Percentiles rank a stretch among this genome's conserved stretches.
These are phyloP conservation scores for Bauhinia variegata DNA, from an alignment of 306 rosid species.

Conservation along the genomic window DNA sequence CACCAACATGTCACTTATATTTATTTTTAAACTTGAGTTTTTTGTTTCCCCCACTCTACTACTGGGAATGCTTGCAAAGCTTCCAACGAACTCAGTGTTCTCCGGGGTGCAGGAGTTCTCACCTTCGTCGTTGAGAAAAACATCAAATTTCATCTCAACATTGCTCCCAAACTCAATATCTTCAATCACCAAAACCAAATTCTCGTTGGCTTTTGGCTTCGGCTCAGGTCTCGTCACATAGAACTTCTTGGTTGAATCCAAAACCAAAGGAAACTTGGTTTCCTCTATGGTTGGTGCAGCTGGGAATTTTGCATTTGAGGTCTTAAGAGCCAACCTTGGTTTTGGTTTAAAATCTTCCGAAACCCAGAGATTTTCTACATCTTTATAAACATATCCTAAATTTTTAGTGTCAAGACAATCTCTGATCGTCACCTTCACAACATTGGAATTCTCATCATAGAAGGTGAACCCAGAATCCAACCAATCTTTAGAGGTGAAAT, in stretches of 20 bases:
- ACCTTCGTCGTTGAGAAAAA: constrained; percentile 34
- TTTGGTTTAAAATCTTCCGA: background rate
- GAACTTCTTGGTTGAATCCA: constrained; percentile 5
- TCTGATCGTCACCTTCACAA: too few species aligned
- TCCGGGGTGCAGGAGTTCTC: constrained; percentile 2
- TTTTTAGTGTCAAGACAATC: too few species aligned
- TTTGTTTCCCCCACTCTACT: background rate
- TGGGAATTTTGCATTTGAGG: constrained; percentile 40
- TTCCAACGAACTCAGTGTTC: constrained; percentile 28
- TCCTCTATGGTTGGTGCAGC: constrained; percentile 39
- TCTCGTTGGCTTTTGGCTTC: constrained; percentile 45
- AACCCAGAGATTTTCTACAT: too few species aligned
- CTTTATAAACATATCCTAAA: too few species aligned
- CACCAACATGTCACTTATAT: constrained; percentile 30
- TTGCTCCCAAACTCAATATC: constrained; percentile 30
- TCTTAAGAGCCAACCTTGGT: background rate
- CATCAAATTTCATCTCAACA: constrained; percentile 36
- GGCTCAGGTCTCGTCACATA: constrained; percentile 17
- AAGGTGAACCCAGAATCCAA: too few species aligned
- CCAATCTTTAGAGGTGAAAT: too few species aligned
- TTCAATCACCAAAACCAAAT: constrained; percentile 50
- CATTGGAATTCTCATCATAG: too few species aligned
- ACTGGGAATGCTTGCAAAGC: constrained; percentile 4
- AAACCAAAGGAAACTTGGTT: constrained; percentile 38
- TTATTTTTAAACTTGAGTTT: background rate